Base-by-base conservation (phyloP, 768 basidiomycete genomes). In the Xerocomellus chrysenteron region DNA sequence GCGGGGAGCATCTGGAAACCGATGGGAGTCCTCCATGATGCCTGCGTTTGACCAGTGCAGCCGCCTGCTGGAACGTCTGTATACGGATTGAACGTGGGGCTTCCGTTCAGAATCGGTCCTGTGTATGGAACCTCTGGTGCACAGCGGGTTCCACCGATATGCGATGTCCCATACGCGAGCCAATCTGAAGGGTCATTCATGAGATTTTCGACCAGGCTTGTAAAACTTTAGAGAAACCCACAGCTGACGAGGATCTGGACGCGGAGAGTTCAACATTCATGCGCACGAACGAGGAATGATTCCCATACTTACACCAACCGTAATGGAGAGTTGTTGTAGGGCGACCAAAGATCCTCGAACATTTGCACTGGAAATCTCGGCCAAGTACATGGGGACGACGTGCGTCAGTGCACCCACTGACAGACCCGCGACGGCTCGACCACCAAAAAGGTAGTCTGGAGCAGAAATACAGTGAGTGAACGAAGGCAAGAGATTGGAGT, bases 1-100 rank as follows among this genome's bases (percentile, higher is more conserved):
- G 76, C 73, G 2, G 76, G 76, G 24, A 78, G 50, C 32, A 75
- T 69, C 43, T 78, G 76, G 14, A 74, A 65, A 9, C 73, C 72
- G 28, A 75, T 62, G 5, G 75, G 74, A 30, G 70, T n/a, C 45
- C 74, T 71, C 74, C 70, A 71, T 21, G 70, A 73, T 35, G 71
- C 69, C 41, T 71, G 54, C 2, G 53, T 60, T 39, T 72, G 72
- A 28, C 62, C 68, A 21, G 68, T 72, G 48, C 70, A 72, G 13
- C 70, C 70, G 10, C 70, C 68, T 40, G 50, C 42, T n/a, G 71
- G 71, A 26, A 71, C 69, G 14, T 71, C 71, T 7, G 53, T 56
- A 19, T 67, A 62, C 8, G 70, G 61, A 53, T 71, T 35, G 33
- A 73, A 71, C 1, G 64, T 73, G 4, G 65, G 69, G 2, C 50